Conservation (phyloP, 306 rosid genomes). For the Quercus engelmannii region DNA sequence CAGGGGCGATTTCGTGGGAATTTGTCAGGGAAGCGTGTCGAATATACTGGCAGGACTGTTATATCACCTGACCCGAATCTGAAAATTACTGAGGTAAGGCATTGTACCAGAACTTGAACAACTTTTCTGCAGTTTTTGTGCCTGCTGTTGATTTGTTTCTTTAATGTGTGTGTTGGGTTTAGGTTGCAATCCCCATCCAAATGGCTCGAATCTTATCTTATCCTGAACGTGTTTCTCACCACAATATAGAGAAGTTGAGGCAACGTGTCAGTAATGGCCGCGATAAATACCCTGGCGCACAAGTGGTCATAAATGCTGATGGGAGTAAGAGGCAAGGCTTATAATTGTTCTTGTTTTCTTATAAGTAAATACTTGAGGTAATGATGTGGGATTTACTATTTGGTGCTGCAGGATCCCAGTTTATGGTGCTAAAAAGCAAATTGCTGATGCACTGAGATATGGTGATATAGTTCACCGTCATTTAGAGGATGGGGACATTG, state of each 20-base stretch:
- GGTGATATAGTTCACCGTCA: constrained; percentile 94
- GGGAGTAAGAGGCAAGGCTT: constrained; percentile 57
- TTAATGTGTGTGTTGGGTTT: constrained; percentile 27
- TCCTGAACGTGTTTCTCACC: constrained; percentile 87
- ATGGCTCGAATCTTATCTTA: constrained; percentile 85
- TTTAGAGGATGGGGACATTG: constrained; percentile 91
- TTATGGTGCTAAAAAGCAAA: constrained; percentile 42
- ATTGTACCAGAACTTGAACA: constrained; percentile 12
- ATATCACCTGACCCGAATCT: constrained; percentile 97
- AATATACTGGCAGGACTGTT: constrained; percentile 90
- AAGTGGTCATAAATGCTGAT: constrained; percentile 42
- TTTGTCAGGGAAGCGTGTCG: constrained; percentile 92
- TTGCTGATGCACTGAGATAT: constrained; percentile 66
- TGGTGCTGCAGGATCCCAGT: constrained; percentile 48
- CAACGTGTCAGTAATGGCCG: constrained; percentile 88
- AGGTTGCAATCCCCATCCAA: constrained; percentile 93
- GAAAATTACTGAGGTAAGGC: constrained; percentile 80
- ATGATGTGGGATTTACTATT: constrained; percentile 16
- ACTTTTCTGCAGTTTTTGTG: neutral
- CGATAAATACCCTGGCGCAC: constrained; percentile 93
- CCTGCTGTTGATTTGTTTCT: neutral
- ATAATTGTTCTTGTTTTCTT: neutral
- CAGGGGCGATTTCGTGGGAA: constrained; percentile 94
- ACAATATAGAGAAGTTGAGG: constrained; percentile 86
- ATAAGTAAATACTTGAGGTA: constrained; percentile 7